phyloP scores from a whole-genome alignment of 345 rosid genomes.

The Stellera chamaejasme region DNA sequence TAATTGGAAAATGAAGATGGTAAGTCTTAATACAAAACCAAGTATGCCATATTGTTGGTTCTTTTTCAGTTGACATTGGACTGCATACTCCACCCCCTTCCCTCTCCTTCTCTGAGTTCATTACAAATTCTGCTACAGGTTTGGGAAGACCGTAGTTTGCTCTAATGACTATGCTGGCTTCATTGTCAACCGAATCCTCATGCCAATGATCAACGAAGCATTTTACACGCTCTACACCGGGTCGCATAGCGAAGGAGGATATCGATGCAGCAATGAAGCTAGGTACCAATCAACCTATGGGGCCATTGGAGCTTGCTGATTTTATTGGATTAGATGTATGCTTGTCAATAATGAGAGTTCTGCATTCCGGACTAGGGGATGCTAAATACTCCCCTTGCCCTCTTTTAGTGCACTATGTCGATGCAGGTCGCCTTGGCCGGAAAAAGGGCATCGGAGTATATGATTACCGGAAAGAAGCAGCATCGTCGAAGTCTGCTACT shows the following conservation, averaged over 20 bases:
- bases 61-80: background rate
- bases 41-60: too few relatives aligned
- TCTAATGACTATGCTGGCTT: conserved; percentile 79
- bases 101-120: background rate
- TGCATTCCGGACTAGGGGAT: conserved; percentile 64
- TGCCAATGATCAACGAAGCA: conserved; percentile 98
- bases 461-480: conserved; percentile 32
- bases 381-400: conserved; percentile 70
- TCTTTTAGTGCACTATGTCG: conserved; percentile 78
- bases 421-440: conserved; percentile 77
- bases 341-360: conserved; percentile 73
- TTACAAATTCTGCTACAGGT: conserved; percentile 28
- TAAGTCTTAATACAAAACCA: too few relatives aligned
- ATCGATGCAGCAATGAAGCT: conserved; percentile 85
- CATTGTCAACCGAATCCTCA: conserved; percentile 78
- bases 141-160: conserved; percentile 69
- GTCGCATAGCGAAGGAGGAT: conserved; percentile 83
- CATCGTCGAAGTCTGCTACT: conserved; percentile 23
- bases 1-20: too few relatives aligned
- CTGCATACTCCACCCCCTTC: too few relatives aligned
- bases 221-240: conserved; percentile 76
- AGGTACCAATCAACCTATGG: conserved; percentile 91
- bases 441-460: conserved; percentile 75
- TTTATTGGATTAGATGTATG: conserved; percentile 78
- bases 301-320: conserved; percentile 80